Evolutionary conservation across 75 land plant genomes (phyloP).

Genomic region (Cryptomeria japonica): DNA sequence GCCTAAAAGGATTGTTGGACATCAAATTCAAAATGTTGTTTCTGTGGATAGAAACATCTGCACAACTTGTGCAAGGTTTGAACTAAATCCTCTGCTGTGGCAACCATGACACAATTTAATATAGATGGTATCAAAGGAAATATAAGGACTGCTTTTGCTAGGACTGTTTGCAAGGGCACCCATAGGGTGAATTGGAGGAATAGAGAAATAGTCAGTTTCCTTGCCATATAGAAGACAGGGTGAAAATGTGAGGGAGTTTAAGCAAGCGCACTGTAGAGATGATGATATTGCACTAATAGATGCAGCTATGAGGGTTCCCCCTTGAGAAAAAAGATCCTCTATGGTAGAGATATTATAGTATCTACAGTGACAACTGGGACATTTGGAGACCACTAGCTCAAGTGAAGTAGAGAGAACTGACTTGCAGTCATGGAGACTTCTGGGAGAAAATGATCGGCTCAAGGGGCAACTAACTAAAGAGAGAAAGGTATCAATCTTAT

Average conservation of each 20-base stretch:
- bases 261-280: constrained; percentile 92
- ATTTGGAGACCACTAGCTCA: too few relatives aligned
- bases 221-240: constrained; percentile 75
- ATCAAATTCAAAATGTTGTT: constrained; percentile 85
- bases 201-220: constrained; percentile 60
- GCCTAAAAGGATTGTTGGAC: constrained; percentile 91
- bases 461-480: too few relatives aligned
- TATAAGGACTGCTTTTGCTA: constrained; percentile 48
- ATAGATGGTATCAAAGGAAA: constrained; percentile 51
- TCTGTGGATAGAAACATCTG: constrained; percentile 95
- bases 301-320: constrained; percentile 80
- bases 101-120: constrained; percentile 62
- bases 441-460: too few relatives aligned
- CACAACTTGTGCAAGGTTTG: constrained; percentile 94
- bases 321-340: constrained; percentile 52
- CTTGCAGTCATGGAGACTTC: too few relatives aligned
- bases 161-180: constrained; percentile 71
- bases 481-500: too few relatives aligned
- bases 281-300: constrained; percentile 95
- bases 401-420: too few relatives aligned
- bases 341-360: constrained; percentile 82
- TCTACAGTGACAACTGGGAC: neutral
- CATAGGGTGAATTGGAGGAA: constrained; percentile 75
- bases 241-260: constrained; percentile 95
- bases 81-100: constrained; percentile 95